Base-by-base conservation (phyloP, 192 early-diverging fungal species). In the Backusella morwellensis region DNA sequence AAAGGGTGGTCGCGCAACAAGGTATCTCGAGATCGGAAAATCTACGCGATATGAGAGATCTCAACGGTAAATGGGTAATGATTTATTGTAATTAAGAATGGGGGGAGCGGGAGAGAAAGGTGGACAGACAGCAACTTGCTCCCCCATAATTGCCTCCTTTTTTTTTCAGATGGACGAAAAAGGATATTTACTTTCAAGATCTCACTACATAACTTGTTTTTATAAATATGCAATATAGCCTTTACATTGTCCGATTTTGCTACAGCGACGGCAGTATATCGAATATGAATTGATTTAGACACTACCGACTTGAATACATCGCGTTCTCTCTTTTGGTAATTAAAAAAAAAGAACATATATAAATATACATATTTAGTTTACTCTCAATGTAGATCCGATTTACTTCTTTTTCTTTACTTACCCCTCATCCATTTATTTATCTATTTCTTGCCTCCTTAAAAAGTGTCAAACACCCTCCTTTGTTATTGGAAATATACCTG, bases 391-490 rank as follows among this genome's bases (percentile, higher is more conserved):
- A 59, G 56, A 59, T 59, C 56, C 56, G 56, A 63, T 63, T 63
- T 29, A 63, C 26, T 63, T 63, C 23, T 29, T 63, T 56, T 63
- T 63, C 21, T 63, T 63, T 29, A 12, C 11, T 63, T 63, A 63
- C 56, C 56, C 56, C 56, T 63, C 56, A 29, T 63, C 11, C 14
- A 29, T 26, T 63, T 63, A 63, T 63, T 63, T 63, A 29, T 63
- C 23, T 63, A 63, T 63, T 29, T 23, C 21, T 32, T 63, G 12
- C 56, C 56, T 63, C 56, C 56, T 63, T 63, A 63, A 63, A 72
- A 72, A 72, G 70, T 72, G 70, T 72, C 70, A 72, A 72, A 72
- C 32, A n/a, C 12, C 56, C 70, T 72, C 70, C 70, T 72, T 32
- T 72, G 70, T 47, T 47, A 72, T 72, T 72, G 42, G 42, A 72